Evolutionary conservation across 2,329 filamentous ascomycete genomes (phyloP).

Genomic region (Byssochlamys sp.): DNA sequence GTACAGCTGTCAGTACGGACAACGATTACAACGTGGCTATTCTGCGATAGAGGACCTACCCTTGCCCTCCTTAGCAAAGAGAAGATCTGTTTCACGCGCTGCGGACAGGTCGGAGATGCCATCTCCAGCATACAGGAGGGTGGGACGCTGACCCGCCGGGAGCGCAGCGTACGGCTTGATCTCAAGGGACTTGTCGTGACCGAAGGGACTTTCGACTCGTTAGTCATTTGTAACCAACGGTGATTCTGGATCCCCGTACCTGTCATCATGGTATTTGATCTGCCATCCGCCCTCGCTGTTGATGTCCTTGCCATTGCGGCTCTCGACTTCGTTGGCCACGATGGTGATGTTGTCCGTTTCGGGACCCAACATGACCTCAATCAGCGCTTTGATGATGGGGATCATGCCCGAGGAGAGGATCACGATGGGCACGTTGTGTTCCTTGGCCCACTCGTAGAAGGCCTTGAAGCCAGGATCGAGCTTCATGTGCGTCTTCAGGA

Average conservation of each 20-base stretch:
- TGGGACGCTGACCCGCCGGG: slow-evolving; percentile 58
- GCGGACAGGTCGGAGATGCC: slow-evolving; percentile 88
- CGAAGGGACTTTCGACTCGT: slow-evolving; percentile 54
- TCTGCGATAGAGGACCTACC: slow-evolving; percentile 43
- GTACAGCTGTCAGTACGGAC: slow-evolving; percentile 8
- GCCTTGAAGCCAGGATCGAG: slow-evolving; percentile 80
- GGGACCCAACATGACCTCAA: slow-evolving; percentile 72
- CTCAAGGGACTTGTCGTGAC: slow-evolving; percentile 93
- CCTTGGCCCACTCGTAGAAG: slow-evolving; percentile 74
- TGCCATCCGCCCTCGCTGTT: slow-evolving; percentile 77
- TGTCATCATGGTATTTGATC: slow-evolving; percentile 81
- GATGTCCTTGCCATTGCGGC: slow-evolving; percentile 58
- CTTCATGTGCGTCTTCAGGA: slow-evolving; percentile 70
- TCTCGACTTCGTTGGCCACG: slow-evolving; percentile 72
- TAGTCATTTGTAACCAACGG: not conserved
- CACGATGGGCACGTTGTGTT: slow-evolving; percentile 80
- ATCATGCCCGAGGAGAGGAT: slow-evolving; percentile 88
- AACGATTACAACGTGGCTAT: not conserved
- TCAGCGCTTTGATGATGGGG: slow-evolving; percentile 75
- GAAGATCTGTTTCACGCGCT: slow-evolving; percentile 79
- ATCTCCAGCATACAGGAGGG: slow-evolving; percentile 89
- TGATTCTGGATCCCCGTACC: slow-evolving; percentile 34
- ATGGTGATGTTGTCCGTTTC: slow-evolving; percentile 73
- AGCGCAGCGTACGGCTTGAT: slow-evolving; percentile 71
- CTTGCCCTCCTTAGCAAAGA: slow-evolving; percentile 86